Base-by-base conservation (phyloP, 768 basidiomycete genomes). In the Mycena rosella region DNA sequence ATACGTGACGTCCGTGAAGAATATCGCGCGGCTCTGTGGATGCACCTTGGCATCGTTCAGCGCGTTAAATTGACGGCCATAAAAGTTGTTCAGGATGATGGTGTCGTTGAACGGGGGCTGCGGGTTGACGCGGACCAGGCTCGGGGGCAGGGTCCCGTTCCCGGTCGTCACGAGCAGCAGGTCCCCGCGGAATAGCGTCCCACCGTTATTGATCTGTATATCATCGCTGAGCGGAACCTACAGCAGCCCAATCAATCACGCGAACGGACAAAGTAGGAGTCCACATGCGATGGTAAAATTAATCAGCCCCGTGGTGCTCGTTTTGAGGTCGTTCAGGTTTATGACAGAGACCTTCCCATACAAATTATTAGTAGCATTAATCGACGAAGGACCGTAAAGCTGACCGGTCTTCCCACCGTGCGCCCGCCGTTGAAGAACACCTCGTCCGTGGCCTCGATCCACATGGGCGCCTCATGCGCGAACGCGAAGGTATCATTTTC, bases 391-490 rank as follows among this genome's bases (percentile, higher is more conserved):
- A 68, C 60, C 5, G 17, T 17, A 82, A 75, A 59, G 7, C 42
- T 83, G 81, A 47, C 79, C 85, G 60, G 69, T 11, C 81, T 81
- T 1, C 86, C 85, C 15, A 84, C 77, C 22, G 77, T 53, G 2
- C 84, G 85, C 6, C 87, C 87, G 71, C 84, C 85, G 18, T 78
- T 77, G 74, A 89, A 88, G 76, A 84, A 85, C 3, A 90, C 77
- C 63, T 86, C 82, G 63, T 88, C 81, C 27, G 85, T 87, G 20
- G 79, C 80, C 2, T 84, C 79, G 22, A 84, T 72, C 78, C 85
- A 88, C 4, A 88, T 79, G 0, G 86, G 86, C 0, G 86, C 88
- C 74, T 90, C 89, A 70, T 90, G 88, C 45, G 87, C 87, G 56
- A 88, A 82, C 0, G 84, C 83, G 65, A 83, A 84, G 3, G 79